A percentile compares a stretch with the other conserved stretches of the same genome.
These are phyloP conservation scores for Diaporthe citri DNA, from an alignment of 2,329 filamentous ascomycete genomes.

Conservation along the genomic window DNA sequence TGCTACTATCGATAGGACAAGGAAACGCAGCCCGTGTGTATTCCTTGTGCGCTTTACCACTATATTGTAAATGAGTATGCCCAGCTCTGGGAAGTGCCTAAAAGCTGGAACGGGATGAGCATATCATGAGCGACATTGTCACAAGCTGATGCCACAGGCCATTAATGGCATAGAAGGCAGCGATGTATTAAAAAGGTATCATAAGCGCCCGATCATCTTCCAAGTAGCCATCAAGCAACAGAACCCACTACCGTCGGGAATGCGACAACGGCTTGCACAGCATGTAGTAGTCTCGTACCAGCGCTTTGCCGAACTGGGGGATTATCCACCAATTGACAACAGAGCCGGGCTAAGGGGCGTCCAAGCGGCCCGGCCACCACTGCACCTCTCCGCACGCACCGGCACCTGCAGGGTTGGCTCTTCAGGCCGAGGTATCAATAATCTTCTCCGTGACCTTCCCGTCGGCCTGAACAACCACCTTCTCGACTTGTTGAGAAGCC, in stretches of 20 bases:
- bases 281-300: neutral
- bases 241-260: neutral
- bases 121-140: neutral
- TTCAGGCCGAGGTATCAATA: slow-evolving; percentile 39
- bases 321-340: slow-evolving; percentile 12
- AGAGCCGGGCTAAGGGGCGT: neutral
- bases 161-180: neutral
- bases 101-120: neutral
- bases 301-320: neutral
- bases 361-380: neutral
- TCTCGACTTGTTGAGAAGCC: slow-evolving; percentile 61
- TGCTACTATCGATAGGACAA: neutral
- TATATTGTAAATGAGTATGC: too few species aligned
- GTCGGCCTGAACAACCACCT: slow-evolving; percentile 59
- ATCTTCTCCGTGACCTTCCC: slow-evolving; percentile 62
- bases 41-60: neutral
- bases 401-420: neutral
- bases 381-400: neutral
- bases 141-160: slow-evolving; percentile 1
- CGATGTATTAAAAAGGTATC: slow-evolving; percentile 22
- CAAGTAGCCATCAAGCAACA: neutral
- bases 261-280: neutral
- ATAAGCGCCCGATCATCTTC: neutral
- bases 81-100: too few species aligned
- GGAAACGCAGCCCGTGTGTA: neutral